Conservation (phyloP, 441 rosid species). For the Brassica balearica region DNA sequence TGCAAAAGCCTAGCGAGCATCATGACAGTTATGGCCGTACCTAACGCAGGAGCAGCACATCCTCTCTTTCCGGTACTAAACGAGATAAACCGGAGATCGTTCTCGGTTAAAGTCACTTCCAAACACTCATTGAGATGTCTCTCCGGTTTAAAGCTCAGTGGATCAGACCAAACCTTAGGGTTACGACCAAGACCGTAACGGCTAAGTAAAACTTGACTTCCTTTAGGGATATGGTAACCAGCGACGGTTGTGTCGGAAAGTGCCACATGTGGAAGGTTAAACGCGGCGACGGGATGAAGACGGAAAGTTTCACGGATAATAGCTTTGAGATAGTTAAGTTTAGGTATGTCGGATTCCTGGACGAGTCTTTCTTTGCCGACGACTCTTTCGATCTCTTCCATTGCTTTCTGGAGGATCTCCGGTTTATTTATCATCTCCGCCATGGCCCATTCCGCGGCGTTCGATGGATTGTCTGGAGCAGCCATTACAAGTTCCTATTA, state of each 20-base stretch:
- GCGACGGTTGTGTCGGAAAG: conserved; percentile 45
- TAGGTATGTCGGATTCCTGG: conserved; percentile 52
- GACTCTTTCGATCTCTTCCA: conserved; percentile 51
- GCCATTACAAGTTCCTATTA: conserved; percentile 55
- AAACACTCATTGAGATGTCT: conserved; percentile 47
- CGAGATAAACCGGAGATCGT: conserved; percentile 52
- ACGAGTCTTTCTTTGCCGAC: conserved; percentile 57
- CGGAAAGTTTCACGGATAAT: conserved; percentile 53
- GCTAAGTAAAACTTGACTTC: conserved; percentile 46
- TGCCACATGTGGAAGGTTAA: conserved; percentile 50
- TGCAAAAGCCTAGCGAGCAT: conserved; percentile 48
- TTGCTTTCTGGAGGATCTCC: conserved; percentile 50
- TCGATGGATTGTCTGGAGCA: conserved; percentile 56
- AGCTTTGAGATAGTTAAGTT: conserved; percentile 50
- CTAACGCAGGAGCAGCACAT: conserved; percentile 51
- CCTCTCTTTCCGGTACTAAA: conserved; percentile 56
- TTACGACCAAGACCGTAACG: conserved; percentile 49
- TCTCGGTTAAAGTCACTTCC: conserved; percentile 47
- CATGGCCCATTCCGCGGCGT: conserved; percentile 56
- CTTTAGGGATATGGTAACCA: conserved; percentile 44
- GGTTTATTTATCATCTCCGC: conserved; percentile 61
- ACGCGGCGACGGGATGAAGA: conserved; percentile 51
- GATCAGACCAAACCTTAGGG: conserved; percentile 48
- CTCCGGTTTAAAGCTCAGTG: conserved; percentile 49
- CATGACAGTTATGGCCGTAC: conserved; percentile 45